A percentile compares a stretch with the other conserved stretches of the same genome.
Conservation (phyloP, 495 filamentous ascomycete genomes). For the Neurospora sp. region DNA sequence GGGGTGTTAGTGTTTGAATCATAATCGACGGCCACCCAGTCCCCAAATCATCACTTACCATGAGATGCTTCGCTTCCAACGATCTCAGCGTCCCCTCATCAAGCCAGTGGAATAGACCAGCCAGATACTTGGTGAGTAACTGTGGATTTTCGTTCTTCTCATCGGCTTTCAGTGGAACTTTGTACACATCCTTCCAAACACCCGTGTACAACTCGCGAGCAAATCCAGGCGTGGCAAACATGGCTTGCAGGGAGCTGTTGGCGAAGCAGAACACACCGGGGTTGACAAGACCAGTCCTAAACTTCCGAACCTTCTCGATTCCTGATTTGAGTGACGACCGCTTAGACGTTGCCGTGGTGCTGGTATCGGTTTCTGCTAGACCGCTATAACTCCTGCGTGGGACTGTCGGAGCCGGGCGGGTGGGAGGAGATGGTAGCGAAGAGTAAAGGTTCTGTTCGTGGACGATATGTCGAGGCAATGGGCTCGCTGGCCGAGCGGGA, state of each 20-base stretch:
- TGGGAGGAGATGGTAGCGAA: slow-evolving; percentile 35
- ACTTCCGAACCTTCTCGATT: slow-evolving; percentile 1
- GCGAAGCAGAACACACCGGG: slow-evolving; percentile 81
- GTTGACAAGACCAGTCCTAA: slow-evolving; percentile 64
- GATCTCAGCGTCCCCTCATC: slow-evolving; percentile 53
- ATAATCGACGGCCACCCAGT: not conserved
- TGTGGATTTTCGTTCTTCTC: slow-evolving; percentile 68
- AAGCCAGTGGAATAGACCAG: slow-evolving; percentile 58
- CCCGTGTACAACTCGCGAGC: slow-evolving; percentile 53
- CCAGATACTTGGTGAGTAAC: slow-evolving; percentile 64
- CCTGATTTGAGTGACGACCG: slow-evolving; percentile 26
- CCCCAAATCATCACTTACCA: slow-evolving; percentile 33
- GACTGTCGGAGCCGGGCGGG: slow-evolving; percentile 72
- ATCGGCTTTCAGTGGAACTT: slow-evolving; percentile 37
- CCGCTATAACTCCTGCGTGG: slow-evolving; percentile 84
- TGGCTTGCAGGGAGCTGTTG: slow-evolving; percentile 76
- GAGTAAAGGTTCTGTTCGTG: slow-evolving; percentile 23
- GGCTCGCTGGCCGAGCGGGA: slow-evolving; percentile 19
- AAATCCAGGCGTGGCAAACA: slow-evolving; percentile 66
- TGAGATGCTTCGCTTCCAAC: slow-evolving; percentile 51
- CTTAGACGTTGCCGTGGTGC: slow-evolving; percentile 35
- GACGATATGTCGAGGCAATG: slow-evolving; percentile 17
- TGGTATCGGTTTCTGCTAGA: slow-evolving; percentile 50
- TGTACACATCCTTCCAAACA: slow-evolving; percentile 40
- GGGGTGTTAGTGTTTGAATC: slow-evolving; percentile 15